phyloP scores from a whole-genome alignment of 2,329 filamentous ascomycete species.

The Epichloe brachyelytri region DNA sequence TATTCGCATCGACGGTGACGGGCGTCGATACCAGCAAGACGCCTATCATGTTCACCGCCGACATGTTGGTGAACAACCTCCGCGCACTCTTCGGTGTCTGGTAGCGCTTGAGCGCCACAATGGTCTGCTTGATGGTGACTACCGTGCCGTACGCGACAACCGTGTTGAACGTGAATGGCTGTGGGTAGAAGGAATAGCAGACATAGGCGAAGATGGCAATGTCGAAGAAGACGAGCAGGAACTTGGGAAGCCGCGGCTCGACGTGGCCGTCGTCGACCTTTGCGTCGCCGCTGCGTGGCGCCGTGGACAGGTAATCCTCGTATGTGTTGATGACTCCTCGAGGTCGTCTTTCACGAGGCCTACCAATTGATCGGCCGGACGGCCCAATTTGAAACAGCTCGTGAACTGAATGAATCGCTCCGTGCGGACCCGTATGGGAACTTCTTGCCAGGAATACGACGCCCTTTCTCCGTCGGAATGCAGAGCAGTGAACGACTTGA shows the following conservation, averaged over 20 bases:
- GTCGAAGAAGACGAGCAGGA: conserved; percentile 10
- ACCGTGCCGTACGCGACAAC: conserved; percentile 11
- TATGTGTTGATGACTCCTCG: conserved; percentile 10
- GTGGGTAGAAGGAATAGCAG: conserved; percentile 11
- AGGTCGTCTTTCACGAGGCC: conserved; percentile 11
- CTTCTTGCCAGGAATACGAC: conserved; percentile 3
- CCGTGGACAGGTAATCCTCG: conserved; percentile 8
- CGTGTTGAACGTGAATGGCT: conserved; percentile 12
- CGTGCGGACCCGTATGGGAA: conserved; percentile 8
- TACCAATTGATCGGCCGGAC: conserved; percentile 10
- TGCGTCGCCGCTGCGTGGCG: neutral
- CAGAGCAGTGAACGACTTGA: conserved; percentile 1
- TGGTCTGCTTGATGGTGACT: conserved; percentile 10
- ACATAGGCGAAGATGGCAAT: conserved; percentile 11
- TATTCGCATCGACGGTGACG: conserved; percentile 8
- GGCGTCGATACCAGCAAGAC: conserved; percentile 10
- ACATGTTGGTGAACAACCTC: conserved; percentile 12
- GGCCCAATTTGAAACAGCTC: conserved; percentile 7
- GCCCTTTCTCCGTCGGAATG: neutral
- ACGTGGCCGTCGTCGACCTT: conserved; percentile 6
- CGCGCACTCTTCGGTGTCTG: conserved; percentile 10
- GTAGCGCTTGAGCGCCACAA: conserved; percentile 11
- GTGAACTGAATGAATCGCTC: conserved; percentile 11
- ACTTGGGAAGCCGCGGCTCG: conserved; percentile 10
- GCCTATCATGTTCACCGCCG: conserved; percentile 11